These are phyloP conservation scores for Parasitella parasitica DNA, from an alignment of 371 early-diverging fungal species.

Conservation along the genomic window DNA sequence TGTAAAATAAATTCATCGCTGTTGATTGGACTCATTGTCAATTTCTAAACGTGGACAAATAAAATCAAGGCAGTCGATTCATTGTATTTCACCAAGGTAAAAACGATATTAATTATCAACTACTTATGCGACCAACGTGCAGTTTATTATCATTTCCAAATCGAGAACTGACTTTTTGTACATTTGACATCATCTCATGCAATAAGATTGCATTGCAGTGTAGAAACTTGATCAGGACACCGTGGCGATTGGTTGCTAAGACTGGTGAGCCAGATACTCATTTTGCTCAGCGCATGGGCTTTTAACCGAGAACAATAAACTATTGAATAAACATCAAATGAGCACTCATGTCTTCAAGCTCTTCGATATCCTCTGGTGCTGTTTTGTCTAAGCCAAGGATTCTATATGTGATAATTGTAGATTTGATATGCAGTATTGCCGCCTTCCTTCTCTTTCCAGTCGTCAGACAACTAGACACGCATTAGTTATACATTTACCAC, in stretches of 20 bases:
- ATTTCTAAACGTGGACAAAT: conserved; percentile 7
- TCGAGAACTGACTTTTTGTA: too few relatives aligned
- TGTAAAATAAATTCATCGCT: background rate
- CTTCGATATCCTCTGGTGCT: conserved; percentile 21
- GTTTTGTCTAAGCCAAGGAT: conserved; percentile 17
- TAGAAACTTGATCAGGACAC: too few relatives aligned
- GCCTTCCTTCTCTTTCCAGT: conserved; percentile 3
- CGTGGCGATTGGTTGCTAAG: too few relatives aligned
- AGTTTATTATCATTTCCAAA: too few relatives aligned
- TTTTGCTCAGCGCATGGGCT: too few relatives aligned
- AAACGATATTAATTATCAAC: too few relatives aligned
- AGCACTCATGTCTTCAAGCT: conserved; percentile 13
- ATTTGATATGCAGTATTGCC: conserved; percentile 12
- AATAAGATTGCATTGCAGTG: too few relatives aligned
- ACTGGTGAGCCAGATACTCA: too few relatives aligned
- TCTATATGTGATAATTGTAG: conserved; percentile 11
- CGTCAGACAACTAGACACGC: background rate
- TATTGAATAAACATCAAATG: conserved; percentile 1
- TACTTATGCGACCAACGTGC: too few relatives aligned
- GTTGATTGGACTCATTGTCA: background rate
- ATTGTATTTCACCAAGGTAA: too few relatives aligned
- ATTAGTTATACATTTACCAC: background rate
- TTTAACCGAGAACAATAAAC: too few relatives aligned
- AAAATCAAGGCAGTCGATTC: background rate
- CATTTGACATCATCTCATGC: too few relatives aligned